Percentiles rank a stretch among this genome's conserved stretches.
Evolutionary conservation across 352 stramenopile genomes (phyloP).

Genomic region (Thraustochytrium striatum): DNA sequence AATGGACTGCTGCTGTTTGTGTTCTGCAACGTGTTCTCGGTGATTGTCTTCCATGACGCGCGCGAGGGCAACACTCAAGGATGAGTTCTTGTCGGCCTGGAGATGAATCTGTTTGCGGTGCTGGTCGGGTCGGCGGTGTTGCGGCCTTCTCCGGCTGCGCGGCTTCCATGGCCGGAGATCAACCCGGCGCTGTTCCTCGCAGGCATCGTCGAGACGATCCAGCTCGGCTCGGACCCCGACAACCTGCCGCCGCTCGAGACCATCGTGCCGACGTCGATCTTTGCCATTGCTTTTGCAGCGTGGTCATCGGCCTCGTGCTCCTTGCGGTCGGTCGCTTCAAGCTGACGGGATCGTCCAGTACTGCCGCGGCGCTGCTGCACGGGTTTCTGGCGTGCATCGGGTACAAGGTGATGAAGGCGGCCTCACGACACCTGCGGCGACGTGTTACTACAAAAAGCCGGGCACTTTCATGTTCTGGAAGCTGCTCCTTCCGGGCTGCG

Average conservation of each 20-base stretch:
- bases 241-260: neutral
- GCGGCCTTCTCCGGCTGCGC: constrained; percentile 18
- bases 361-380: constrained; percentile 39
- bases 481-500: constrained; percentile 31
- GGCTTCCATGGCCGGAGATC: constrained; percentile 43
- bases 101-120: constrained; percentile 44
- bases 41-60: constrained; percentile 41
- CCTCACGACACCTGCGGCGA: constrained; percentile 38
- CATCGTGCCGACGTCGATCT: constrained; percentile 12
- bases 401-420: constrained; percentile 48
- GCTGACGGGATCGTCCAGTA: constrained; percentile 38
- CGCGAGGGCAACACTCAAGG: constrained; percentile 22
- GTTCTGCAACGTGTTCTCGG: constrained; percentile 42
- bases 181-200: constrained; percentile 43
- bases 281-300: constrained; percentile 14
- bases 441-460: constrained; percentile 38
- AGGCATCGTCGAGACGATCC: constrained; percentile 23
- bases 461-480: constrained; percentile 46
- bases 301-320: constrained; percentile 21
- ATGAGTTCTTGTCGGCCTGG: constrained; percentile 7
- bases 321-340: constrained; percentile 8
- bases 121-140: constrained; percentile 15
- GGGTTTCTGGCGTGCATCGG: constrained; percentile 46
- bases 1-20: constrained; percentile 48
- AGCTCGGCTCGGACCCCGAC: neutral